These are phyloP conservation scores for Aechmea fasciata DNA, from an alignment of 176 grass and related monocot species.

Conservation along the genomic window DNA sequence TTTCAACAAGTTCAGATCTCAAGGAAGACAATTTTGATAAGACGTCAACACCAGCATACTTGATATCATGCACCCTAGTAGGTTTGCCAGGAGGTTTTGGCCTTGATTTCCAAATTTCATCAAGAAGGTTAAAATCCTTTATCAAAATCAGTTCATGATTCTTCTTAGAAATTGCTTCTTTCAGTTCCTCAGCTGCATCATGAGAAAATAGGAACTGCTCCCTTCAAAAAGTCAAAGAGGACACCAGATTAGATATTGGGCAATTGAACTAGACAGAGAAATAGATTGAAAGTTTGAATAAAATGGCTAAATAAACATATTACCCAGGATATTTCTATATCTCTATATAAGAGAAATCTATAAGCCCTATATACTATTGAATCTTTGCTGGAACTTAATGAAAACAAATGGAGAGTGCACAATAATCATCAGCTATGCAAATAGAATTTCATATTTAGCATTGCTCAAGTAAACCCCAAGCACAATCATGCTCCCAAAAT, in stretches of 20 bases:
- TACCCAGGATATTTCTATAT: too few relatives aligned
- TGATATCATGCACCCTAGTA: constrained; percentile 82
- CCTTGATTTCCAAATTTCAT: constrained; percentile 80
- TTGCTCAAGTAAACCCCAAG: too few relatives aligned
- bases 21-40: constrained; percentile 62
- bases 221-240: constrained; percentile 52
- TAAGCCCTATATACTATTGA: too few relatives aligned
- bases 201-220: constrained; percentile 98
- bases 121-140: constrained; percentile 65
- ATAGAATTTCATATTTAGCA: too few relatives aligned
- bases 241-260: constrained; percentile 26
- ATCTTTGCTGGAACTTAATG: neutral
- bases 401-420: neutral
- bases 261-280: constrained; percentile 2
- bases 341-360: too few relatives aligned
- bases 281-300: too few relatives aligned
- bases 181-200: constrained; percentile 80
- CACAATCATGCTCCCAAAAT: too few relatives aligned
- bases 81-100: constrained; percentile 45
- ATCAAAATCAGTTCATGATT: constrained; percentile 78
- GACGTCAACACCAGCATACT: constrained; percentile 83
- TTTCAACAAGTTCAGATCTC: constrained; percentile 69
- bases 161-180: constrained; percentile 65
- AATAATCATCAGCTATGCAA: too few relatives aligned
- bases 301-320: too few relatives aligned